A percentile compares a stretch with the other conserved stretches of the same genome.
Evolutionary conservation across 1,284 basidiomycete species (phyloP).

Genomic region (Moesziomyces sp.): DNA sequence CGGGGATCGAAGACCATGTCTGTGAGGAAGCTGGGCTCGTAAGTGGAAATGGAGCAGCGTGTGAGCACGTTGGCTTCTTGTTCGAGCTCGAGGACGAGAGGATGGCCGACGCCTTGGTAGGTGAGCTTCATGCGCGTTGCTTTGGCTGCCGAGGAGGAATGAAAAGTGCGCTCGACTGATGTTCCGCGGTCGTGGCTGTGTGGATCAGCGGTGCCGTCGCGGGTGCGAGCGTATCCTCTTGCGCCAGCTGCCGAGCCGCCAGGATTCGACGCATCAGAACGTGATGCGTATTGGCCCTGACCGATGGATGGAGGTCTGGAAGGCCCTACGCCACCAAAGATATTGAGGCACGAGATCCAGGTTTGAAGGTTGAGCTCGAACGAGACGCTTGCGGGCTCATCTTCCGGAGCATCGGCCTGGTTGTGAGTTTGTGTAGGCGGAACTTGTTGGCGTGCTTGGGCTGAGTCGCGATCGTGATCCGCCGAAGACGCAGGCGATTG

Average conservation of each 20-base stretch:
- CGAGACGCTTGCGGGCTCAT: constrained; percentile 68
- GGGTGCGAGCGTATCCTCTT: constrained; percentile 15
- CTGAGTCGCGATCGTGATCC: background rate
- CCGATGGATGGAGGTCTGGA: constrained; percentile 26
- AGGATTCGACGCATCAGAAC: constrained; percentile 2
- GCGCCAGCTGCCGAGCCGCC: constrained; percentile 1
- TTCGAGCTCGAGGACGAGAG: constrained; percentile 78
- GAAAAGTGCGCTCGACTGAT: constrained; percentile 18
- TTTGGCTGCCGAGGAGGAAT: constrained; percentile 10
- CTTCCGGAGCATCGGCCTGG: constrained; percentile 4
- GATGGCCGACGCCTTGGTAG: constrained; percentile 82
- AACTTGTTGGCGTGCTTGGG: background rate
- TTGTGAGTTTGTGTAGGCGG: constrained; percentile 1
- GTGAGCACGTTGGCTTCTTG: constrained; percentile 91
- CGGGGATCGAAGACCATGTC: constrained; percentile 78
- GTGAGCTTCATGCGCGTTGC: constrained; percentile 83
- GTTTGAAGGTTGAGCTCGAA: constrained; percentile 86
- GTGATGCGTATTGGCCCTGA: constrained; percentile 4
- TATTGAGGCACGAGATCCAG: constrained; percentile 86
- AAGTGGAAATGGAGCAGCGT: constrained; percentile 85
- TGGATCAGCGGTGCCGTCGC: constrained; percentile 30
- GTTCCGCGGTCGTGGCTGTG: constrained; percentile 17
- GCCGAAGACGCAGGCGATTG: constrained; percentile 7
- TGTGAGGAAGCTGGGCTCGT: constrained; percentile 82
- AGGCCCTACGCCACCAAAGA: constrained; percentile 81